Conservation (phyloP, 148 eudicot genomes). For the Camellia sinensis region DNA sequence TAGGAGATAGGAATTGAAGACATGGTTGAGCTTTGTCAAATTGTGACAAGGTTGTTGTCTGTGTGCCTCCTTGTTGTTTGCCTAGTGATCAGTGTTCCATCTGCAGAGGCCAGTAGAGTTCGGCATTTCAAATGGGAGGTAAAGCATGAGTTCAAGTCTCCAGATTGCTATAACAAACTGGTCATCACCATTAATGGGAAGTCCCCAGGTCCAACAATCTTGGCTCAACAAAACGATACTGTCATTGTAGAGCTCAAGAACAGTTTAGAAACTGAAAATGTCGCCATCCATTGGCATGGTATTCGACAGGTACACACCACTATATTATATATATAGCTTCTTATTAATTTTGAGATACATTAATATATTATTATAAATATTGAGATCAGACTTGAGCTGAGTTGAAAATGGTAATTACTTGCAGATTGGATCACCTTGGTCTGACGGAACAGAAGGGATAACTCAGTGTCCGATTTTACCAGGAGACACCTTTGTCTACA, state of each 20-base stretch:
- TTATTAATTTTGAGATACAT: too few species aligned
- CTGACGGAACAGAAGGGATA: too few species aligned
- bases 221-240: slow-evolving; percentile 36
- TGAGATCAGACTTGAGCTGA: too few species aligned
- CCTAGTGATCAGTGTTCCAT: not conserved
- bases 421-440: too few species aligned
- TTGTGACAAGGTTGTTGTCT: not conserved
- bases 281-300: slow-evolving; percentile 16
- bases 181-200: slow-evolving; percentile 52
- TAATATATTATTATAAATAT: too few species aligned
- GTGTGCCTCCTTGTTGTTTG: slow-evolving; percentile 20
- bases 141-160: slow-evolving; percentile 60
- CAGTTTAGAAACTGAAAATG: slow-evolving; percentile 34
- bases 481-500: too few species aligned
- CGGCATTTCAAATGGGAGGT: slow-evolving; percentile 56
- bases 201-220: slow-evolving; percentile 63
- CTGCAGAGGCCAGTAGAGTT: slow-evolving; percentile 30
- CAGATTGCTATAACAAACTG: slow-evolving; percentile 56
- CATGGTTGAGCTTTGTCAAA: too few species aligned
- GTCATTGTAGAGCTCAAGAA: slow-evolving; percentile 38
- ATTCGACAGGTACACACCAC: slow-evolving; percentile 24
- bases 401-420: too few species aligned
- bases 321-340: too few species aligned
- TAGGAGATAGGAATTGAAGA: too few species aligned
- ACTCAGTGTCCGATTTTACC: too few species aligned